Conservation (phyloP, 129 eudicot genomes). For the Helichrysum umbraculigerum region DNA sequence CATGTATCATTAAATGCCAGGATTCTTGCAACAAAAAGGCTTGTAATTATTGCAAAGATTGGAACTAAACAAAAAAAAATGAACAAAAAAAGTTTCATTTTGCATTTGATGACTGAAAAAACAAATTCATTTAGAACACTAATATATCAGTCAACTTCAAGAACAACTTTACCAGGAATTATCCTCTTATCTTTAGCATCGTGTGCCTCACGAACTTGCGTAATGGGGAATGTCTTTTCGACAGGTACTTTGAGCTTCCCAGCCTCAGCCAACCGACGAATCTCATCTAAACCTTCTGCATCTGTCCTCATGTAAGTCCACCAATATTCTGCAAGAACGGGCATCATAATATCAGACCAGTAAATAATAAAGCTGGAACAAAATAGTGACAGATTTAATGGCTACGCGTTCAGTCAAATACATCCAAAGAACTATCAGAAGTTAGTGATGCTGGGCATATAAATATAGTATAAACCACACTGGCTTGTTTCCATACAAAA, state of each 20-base stretch:
- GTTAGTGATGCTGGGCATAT: too few relatives aligned
- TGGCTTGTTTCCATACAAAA: too few relatives aligned
- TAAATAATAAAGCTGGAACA: neutral
- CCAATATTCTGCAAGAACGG: slow-evolving; percentile 62
- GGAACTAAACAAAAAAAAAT: neutral
- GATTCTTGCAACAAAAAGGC: slow-evolving; percentile 26
- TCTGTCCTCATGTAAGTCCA: slow-evolving; percentile 98
- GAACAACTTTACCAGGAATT: slow-evolving; percentile 88
- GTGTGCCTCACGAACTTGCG: slow-evolving; percentile 85
- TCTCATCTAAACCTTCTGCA: slow-evolving; percentile 79
- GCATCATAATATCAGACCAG: neutral
- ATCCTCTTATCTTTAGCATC: slow-evolving; percentile 78
- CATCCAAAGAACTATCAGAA: too few relatives aligned
- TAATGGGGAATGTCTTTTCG: slow-evolving; percentile 66
- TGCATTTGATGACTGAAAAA: slow-evolving; percentile 21
- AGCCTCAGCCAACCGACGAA: slow-evolving; percentile 57
- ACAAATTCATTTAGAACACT: neutral
- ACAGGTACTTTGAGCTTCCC: slow-evolving; percentile 85
- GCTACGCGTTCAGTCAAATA: neutral
- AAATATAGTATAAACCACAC: too few relatives aligned
- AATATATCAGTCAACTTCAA: slow-evolving; percentile 59
- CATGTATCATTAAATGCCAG: neutral
- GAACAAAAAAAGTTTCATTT: slow-evolving; percentile 6
- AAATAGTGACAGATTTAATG: neutral
- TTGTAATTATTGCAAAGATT: slow-evolving; percentile 32